These are phyloP conservation scores for Scheffersomyces coipomensis DNA, from an alignment of 805 yeast species.

Conservation along the genomic window DNA sequence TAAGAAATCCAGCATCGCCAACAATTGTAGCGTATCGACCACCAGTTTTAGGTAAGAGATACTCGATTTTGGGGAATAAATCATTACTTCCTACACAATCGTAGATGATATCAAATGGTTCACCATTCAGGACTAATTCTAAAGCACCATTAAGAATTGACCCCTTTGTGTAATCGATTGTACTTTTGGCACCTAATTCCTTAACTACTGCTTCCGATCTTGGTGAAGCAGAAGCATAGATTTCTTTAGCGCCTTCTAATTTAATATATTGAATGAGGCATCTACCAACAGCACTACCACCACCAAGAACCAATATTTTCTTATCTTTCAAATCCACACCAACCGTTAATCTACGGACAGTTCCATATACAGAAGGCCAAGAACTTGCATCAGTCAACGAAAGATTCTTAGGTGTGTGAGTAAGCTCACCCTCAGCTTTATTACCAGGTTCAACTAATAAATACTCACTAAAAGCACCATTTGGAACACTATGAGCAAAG, in stretches of 20 bases:
- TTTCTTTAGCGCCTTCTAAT: slow-evolving; percentile 38
- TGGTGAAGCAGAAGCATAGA: slow-evolving; percentile 58
- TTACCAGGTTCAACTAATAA: slow-evolving; percentile 33
- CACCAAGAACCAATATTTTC: slow-evolving; percentile 67
- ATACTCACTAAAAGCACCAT: slow-evolving; percentile 50
- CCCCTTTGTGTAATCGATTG: slow-evolving; percentile 55
- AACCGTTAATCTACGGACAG: slow-evolving; percentile 44
- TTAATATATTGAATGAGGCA: slow-evolving; percentile 57
- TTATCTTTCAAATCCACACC: slow-evolving; percentile 37
- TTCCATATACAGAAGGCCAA: slow-evolving; percentile 57
- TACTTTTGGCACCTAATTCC: slow-evolving; percentile 55
- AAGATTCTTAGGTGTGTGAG: slow-evolving; percentile 43
- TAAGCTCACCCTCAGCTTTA: slow-evolving; percentile 12
- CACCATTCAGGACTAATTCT: slow-evolving; percentile 29
- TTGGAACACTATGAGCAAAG: slow-evolving; percentile 12
- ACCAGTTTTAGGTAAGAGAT: slow-evolving; percentile 42
- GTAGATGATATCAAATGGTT: slow-evolving; percentile 56
- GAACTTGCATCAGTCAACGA: slow-evolving; percentile 60
- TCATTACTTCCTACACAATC: slow-evolving; percentile 66
- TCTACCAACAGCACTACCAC: slow-evolving; percentile 68
- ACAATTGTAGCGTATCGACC: slow-evolving; percentile 54
- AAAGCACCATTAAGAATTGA: slow-evolving; percentile 29
- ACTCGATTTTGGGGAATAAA: slow-evolving; percentile 41
- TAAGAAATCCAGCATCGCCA: slow-evolving; percentile 46
- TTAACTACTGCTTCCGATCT: slow-evolving; percentile 44